These are phyloP conservation scores for Oemleria cerasiformis DNA, from an alignment of 306 rosid genomes.

Conservation along the genomic window DNA sequence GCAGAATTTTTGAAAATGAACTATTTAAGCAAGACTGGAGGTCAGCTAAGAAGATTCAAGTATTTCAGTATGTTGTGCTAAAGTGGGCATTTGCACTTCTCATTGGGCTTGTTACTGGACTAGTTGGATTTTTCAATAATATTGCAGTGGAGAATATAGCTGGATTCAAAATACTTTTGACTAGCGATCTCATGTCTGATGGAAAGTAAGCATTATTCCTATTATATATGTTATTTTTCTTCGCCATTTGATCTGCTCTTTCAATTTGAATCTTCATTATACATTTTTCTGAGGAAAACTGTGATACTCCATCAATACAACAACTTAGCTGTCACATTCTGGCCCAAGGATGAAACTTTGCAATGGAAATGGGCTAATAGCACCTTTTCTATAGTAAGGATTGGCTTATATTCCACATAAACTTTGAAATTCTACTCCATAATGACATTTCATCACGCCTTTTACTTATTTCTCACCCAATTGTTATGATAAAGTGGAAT, in stretches of 20 bases:
- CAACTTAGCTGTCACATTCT: background rate
- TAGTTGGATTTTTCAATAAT: slow-evolving; percentile 68
- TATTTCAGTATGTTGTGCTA: slow-evolving; percentile 50
- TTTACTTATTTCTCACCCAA: too few species aligned
- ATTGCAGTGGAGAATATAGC: slow-evolving; percentile 81
- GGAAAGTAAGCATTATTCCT: slow-evolving; percentile 41
- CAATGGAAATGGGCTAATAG: background rate
- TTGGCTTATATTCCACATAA: too few species aligned
- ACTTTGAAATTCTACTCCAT: too few species aligned
- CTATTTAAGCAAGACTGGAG: slow-evolving; percentile 81
- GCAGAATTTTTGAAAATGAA: slow-evolving; percentile 76
- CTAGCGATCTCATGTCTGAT: slow-evolving; percentile 54
- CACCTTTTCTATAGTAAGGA: background rate
- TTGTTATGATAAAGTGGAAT: background rate
- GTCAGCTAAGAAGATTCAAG: slow-evolving; percentile 46
- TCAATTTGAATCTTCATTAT: background rate
- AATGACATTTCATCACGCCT: too few species aligned
- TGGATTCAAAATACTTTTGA: slow-evolving; percentile 62
- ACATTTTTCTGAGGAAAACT: background rate
- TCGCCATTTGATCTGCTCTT: background rate
- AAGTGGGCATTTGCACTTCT: slow-evolving; percentile 76
- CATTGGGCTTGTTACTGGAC: slow-evolving; percentile 66
- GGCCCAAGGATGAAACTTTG: background rate
- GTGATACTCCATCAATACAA: background rate
- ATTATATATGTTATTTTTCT: background rate